phyloP scores from a whole-genome alignment of 2,329 filamentous ascomycete species.

The Aspergillus ochraceus region DNA sequence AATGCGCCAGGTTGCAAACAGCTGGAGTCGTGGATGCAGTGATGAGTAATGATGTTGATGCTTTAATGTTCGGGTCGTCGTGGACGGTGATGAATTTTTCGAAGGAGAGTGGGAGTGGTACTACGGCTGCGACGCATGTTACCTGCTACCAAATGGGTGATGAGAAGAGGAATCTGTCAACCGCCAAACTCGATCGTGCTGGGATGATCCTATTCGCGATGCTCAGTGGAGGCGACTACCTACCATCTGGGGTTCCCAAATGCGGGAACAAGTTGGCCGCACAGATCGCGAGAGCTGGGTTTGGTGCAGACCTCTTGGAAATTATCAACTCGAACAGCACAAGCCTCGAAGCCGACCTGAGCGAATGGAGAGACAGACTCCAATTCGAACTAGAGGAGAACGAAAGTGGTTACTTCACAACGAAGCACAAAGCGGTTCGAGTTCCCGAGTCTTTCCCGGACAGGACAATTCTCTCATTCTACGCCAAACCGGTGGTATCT shows the following conservation, averaged over 20 bases:
- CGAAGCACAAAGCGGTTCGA: conserved; percentile 68
- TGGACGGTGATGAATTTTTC: conserved; percentile 81
- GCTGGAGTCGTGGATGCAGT: conserved; percentile 88
- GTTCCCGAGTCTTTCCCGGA: conserved; percentile 84
- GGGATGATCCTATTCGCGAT: conserved; percentile 93
- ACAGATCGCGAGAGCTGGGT: conserved; percentile 85
- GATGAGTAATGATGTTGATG: conserved; percentile 93
- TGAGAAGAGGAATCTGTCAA: conserved; percentile 20
- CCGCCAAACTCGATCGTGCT: conserved; percentile 65
- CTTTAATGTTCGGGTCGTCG: conserved; percentile 92
- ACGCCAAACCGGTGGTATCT: conserved; percentile 84
- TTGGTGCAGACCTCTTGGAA: conserved; percentile 68
- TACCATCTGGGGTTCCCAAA: conserved; percentile 81
- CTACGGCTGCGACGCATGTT: conserved; percentile 73
- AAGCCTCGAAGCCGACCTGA: conserved; percentile 43
- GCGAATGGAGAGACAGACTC: conserved; percentile 70
- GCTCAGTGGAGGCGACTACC: conserved; percentile 94
- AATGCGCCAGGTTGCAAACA: conserved; percentile 83
- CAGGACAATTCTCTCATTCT: conserved; percentile 75
- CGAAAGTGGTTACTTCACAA: conserved; percentile 75
- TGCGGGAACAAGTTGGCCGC: conserved; percentile 87
- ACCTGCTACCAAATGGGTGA: conserved; percentile 67
- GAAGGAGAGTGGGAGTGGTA: conserved; percentile 66
- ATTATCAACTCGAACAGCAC: conserved; percentile 55
- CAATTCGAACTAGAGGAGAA: conserved; percentile 79